phyloP scores from a whole-genome alignment of 305 asterid genomes.

The Fraxinus sp. region DNA sequence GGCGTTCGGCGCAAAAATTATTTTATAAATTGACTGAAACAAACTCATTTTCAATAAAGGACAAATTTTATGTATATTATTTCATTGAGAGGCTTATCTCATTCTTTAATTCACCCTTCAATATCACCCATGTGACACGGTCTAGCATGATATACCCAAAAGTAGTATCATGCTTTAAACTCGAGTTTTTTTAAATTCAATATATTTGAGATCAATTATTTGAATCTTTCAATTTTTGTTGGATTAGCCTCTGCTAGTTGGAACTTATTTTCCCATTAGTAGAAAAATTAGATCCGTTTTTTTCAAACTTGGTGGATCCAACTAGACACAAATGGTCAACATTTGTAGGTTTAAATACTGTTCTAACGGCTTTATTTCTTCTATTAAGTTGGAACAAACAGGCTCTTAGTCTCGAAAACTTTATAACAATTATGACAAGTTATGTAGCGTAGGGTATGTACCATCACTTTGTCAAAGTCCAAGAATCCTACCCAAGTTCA shows the following conservation, averaged over 20 bases:
- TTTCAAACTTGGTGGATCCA: no score
- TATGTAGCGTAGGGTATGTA: no score
- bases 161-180: not conserved
- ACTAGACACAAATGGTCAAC: no score
- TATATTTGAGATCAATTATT: not conserved
- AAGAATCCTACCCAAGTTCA: not conserved
- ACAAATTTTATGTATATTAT: not conserved
- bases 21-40: constrained; percentile 21
- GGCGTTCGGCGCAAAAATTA: constrained; percentile 87
- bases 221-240: not conserved
- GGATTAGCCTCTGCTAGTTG: not conserved
- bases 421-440: not conserved
- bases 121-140: constrained; percentile 21
- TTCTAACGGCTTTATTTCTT: no score
- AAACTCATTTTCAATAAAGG: constrained; percentile 30
- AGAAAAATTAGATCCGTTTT: no score
- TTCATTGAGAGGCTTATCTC: not conserved
- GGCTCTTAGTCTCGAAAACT: not conserved
- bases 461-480: not conserved
- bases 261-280: no score
- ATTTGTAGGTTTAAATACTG: no score
- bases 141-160: not conserved
- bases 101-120: constrained; percentile 11
- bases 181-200: not conserved
- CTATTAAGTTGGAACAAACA: no score